Percentiles rank a stretch among this genome's conserved stretches.
phyloP scores from a whole-genome alignment of 2,329 filamentous ascomycete genomes.

The Lecanicillium sp. region DNA sequence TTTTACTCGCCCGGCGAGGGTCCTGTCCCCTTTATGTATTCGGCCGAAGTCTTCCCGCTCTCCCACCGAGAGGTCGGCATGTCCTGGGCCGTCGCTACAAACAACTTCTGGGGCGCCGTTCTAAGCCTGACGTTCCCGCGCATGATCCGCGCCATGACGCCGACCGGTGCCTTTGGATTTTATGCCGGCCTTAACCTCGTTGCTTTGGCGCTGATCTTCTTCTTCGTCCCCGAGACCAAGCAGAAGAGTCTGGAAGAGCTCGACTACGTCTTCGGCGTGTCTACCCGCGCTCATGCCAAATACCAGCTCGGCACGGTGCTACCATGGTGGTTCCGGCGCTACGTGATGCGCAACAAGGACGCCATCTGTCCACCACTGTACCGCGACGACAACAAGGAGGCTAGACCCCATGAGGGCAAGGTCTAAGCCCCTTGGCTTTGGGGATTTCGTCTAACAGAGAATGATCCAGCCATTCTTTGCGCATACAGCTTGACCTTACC shows the following conservation, averaged over 20 bases:
- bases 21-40: slow-evolving; percentile 52
- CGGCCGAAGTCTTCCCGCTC: slow-evolving; percentile 54
- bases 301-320: slow-evolving; percentile 30
- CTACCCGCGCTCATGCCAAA: slow-evolving; percentile 25
- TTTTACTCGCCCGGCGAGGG: slow-evolving; percentile 58
- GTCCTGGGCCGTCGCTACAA: slow-evolving; percentile 53
- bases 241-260: slow-evolving; percentile 28
- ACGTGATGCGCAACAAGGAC: slow-evolving; percentile 17
- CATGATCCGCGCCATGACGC: slow-evolving; percentile 32
- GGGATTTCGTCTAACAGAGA: too few species aligned
- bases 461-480: neutral
- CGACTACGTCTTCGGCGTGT: slow-evolving; percentile 33
- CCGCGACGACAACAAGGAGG: neutral
- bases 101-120: slow-evolving; percentile 44
- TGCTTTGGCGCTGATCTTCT: slow-evolving; percentile 58
- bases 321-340: slow-evolving; percentile 28
- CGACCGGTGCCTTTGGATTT: slow-evolving; percentile 40
- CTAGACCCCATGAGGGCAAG: slow-evolving; percentile 1
- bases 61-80: slow-evolving; percentile 56
- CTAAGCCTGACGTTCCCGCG: slow-evolving; percentile 42
- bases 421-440: neutral
- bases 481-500: neutral
- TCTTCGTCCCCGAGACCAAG: slow-evolving; percentile 53
- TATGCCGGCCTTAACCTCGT: slow-evolving; percentile 55
- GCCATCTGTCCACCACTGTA: slow-evolving; percentile 6